Percentiles rank a stretch among this genome's conserved stretches.
Evolutionary conservation across 306 rosid species (phyloP).

Genomic region (Cicer chorassanicum): DNA sequence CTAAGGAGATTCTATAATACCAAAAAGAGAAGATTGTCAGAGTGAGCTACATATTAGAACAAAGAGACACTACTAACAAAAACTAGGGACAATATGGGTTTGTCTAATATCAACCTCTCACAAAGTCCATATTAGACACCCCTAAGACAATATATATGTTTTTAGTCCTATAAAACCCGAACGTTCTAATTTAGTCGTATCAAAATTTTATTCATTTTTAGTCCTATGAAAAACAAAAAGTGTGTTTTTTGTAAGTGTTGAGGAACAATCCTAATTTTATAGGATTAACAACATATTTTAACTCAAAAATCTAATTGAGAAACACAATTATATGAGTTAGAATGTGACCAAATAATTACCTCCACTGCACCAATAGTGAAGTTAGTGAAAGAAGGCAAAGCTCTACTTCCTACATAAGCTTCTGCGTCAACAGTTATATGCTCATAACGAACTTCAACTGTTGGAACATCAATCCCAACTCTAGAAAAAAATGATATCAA

Average conservation of each 20-base stretch:
- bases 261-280: too few relatives aligned
- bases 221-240: too few relatives aligned
- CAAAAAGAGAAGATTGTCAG: background rate
- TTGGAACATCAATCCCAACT: conserved; percentile 70
- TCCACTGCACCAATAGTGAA: conserved; percentile 48
- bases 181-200: too few relatives aligned
- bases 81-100: background rate
- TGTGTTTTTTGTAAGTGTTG: too few relatives aligned
- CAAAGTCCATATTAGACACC: too few relatives aligned
- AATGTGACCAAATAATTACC: conserved; percentile 40
- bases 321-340: conserved; percentile 10
- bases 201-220: too few relatives aligned
- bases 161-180: too few relatives aligned
- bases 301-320: background rate
- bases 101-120: too few relatives aligned
- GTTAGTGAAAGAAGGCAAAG: conserved; percentile 64
- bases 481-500: conserved; percentile 39
- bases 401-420: conserved; percentile 69
- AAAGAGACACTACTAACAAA: conserved; percentile 16
- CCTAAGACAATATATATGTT: too few relatives aligned
- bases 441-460: conserved; percentile 76
- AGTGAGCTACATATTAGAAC: conserved; percentile 1
- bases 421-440: conserved; percentile 67
- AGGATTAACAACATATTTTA: too few relatives aligned
- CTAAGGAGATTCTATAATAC: conserved; percentile 45